Evolutionary conservation across 2,329 filamentous ascomycete genomes (phyloP), one percentile per base, ranked within the genome.

Genomic region (Fusarium pseudoanthophilum): DNA sequence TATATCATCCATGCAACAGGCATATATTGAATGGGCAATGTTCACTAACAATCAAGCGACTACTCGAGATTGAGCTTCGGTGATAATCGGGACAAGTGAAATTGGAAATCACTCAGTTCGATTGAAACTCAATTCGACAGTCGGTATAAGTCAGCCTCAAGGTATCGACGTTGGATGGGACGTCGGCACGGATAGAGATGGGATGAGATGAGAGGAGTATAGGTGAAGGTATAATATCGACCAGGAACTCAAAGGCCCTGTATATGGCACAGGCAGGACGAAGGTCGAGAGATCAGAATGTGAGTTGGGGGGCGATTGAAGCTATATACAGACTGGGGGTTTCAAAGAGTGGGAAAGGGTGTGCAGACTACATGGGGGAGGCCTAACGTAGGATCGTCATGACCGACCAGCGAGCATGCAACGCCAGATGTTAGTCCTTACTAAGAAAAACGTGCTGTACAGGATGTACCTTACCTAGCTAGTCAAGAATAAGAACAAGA

Each of bases 291-390:
- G 62, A 34, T 48, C 39, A n/a, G 57, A 48, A 64, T 62, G 36
- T 24, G 59, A 65, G 58, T 49, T 45, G 74, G 75, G 74, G 64
- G 74, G 59, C 58, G 52, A 34, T 75, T 77, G 75, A 77, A 75
- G 76, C 76, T 77, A 77, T 77, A 77, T 77, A 77, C 74, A 72
- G 74, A 77, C 75, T 77, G 67, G 75, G 75, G 71, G 64, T 55
- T 69, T 69, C 65, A 58, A 64, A 24, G 51, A 52, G 59, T 65
- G 45, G 69, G 60, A 69, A 46, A 58, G 64, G 72, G 64, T 69
- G 74, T 67, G 69, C 21, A 66, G 43, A 59, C 45, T 61, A 65
- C 26, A 32, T 53, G 51, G 51, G 32, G 34, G 32, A 53, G 34
- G 34, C 34, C 34, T 18, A 36, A 36, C 34, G 16, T 36, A 56